Evolutionary conservation across 352 stramenopile genomes (phyloP).

Genomic region (Phytophthora gonapodyides): DNA sequence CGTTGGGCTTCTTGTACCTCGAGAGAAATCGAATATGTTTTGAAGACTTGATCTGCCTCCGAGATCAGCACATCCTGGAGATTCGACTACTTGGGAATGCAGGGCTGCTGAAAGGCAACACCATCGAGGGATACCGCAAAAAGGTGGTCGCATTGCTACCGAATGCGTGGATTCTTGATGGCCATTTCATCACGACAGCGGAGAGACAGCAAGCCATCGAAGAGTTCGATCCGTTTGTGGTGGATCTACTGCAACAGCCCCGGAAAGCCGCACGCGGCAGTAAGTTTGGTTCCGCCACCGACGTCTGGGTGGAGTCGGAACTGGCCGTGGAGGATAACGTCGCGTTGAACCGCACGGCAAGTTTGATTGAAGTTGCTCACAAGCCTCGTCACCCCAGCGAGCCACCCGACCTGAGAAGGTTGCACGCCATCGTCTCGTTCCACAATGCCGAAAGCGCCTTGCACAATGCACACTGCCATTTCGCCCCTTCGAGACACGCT

Average conservation of each 20-base stretch:
- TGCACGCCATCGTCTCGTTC: slow-evolving; percentile 43
- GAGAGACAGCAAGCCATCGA: slow-evolving; percentile 52
- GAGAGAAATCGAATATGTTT: slow-evolving; percentile 54
- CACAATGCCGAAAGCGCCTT: slow-evolving; percentile 51
- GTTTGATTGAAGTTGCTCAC: slow-evolving; percentile 30
- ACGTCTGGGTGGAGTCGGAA: slow-evolving; percentile 38
- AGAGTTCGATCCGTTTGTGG: slow-evolving; percentile 42
- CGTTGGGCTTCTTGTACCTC: slow-evolving; percentile 62
- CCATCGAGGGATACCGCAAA: slow-evolving; percentile 38
- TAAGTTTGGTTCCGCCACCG: slow-evolving; percentile 45
- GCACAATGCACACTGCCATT: slow-evolving; percentile 53
- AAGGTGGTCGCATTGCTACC: slow-evolving; percentile 56
- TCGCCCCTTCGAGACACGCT: slow-evolving; percentile 43
- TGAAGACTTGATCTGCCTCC: slow-evolving; percentile 56
- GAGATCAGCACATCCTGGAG: slow-evolving; percentile 63
- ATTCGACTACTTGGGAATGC: slow-evolving; percentile 48
- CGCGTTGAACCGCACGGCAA: neutral
- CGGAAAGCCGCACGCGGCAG: neutral
- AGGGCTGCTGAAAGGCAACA: slow-evolving; percentile 29
- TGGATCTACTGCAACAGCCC: slow-evolving; percentile 23
- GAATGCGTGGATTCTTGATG: slow-evolving; percentile 63
- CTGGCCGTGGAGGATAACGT: neutral
- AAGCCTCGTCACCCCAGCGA: slow-evolving; percentile 18
- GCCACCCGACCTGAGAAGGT: slow-evolving; percentile 41
- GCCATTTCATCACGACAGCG: slow-evolving; percentile 52